Base-by-base conservation (phyloP, 805 yeast species). In the Candida nitratophila region DNA sequence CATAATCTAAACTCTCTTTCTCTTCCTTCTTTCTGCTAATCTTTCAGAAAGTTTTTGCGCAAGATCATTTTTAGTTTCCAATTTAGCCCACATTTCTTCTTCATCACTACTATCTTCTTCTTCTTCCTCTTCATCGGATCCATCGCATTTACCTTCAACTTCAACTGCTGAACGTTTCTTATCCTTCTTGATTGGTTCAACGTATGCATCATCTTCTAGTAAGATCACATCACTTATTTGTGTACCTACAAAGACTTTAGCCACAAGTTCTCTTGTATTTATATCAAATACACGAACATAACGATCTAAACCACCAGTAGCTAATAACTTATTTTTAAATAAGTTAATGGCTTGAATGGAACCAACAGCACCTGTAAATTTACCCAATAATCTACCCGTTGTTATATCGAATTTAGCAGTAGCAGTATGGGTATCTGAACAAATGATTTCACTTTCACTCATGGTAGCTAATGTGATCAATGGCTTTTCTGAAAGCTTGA, bases 251-350 rank as follows among this genome's bases (percentile, higher is more conserved):
- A 76, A 91, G 5, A 86, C 84, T 56, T 88, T 88, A 8, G 79
- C 88, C 10, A 78, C 63, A 40, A 78, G 68, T 37, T 76, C 75
- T 42, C 95, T 71, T 1, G 79, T 64, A 2, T 65, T 65, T 4
- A 79, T 58, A 47, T 88, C 83, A 62, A 76, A 91, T 3, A 86
- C 86, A 46, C 96, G 74, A 24, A 87, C 70, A 55, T 88, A 91
- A 55, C 96, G 73, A 57, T 93, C 99, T 20, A 90, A 72, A 0
- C 96, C 95, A 37, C 95, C 97, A 17, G 86, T 71, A 2, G 81
- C 80, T 8, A 90, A 55, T 26, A 83, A 57, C 10, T 70, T 69
- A 4, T 67, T 61, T 3, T 48, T 44, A 40, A 49, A 55, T n/a
- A 56, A 36, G 34, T 52, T 45, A n/a, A 64, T 39, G 3, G 74